Base-by-base conservation (phyloP, 2,329 filamentous ascomycete species). In the Aspergillus novofumigatus region DNA sequence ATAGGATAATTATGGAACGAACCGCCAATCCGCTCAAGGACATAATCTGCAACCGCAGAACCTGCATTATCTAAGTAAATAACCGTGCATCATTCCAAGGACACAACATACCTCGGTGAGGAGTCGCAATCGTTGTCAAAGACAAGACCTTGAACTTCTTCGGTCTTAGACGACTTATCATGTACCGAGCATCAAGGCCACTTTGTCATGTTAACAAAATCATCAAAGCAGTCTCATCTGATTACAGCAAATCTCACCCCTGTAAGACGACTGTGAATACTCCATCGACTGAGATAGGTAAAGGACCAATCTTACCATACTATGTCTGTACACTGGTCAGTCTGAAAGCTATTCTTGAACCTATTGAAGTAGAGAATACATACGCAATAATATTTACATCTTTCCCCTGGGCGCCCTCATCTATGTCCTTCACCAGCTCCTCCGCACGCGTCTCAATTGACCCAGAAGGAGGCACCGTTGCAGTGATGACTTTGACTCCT, bases 61-160 rank as follows among this genome's bases (percentile, higher is more conserved):
- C 84, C 83, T 72, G 49, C 11, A 9, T 3, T 25, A 17, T 14
- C 4, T 47, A 26, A 47, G 21, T 14, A 14, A 14, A 14, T 2
- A 26, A 28, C 32, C 32, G 14, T 3, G 4, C 32, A 28, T 14
- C 4, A 9, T 8, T 5, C 11, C 14, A 2, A 38, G 3, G 7
- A 9, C 17, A 59, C 67, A 38, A 49, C 44, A 25, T 47, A 81
- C 81, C 76, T 71, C 80, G 72, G 72, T 87, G 85, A 1, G 85
- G 85, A 14, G 82, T 83, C 2, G 84, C 83, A 56, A 87, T 81
- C 0, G 85, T 87, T 0, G 85, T 87, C 62, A 87, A 69, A 0
- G 84, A 86, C 41, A 92, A 80, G 58, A 96, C 89, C 69, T 90
- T 91, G 62, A 96, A 90, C 52, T 86, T 83, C 3, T 76, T 74